phyloP scores from a whole-genome alignment of 23 red algal genomes.

The Gracilaria gracilis region DNA sequence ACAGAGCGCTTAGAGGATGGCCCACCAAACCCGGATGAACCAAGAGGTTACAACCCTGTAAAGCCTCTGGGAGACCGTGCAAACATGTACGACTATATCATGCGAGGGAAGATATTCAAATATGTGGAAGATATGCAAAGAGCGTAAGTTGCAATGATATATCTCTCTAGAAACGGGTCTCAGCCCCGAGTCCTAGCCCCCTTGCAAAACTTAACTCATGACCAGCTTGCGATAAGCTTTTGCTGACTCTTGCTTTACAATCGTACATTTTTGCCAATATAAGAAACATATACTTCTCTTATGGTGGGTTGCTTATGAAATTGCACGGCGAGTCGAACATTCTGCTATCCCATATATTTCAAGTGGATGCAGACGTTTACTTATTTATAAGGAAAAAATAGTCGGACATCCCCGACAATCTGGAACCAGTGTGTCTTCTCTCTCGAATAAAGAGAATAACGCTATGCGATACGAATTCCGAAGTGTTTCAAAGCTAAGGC shows the following conservation, averaged over 20 bases:
- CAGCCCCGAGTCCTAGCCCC: too few relatives aligned
- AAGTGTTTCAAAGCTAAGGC: not conserved
- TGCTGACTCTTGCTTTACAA: not conserved
- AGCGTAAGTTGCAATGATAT: conserved; percentile 37
- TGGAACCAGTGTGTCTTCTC: not conserved
- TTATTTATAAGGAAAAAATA: conserved; percentile 81
- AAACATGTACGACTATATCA: conserved; percentile 82
- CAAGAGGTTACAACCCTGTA: conserved; percentile 51
- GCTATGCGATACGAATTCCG: conserved; percentile 3
- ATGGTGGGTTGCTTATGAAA: conserved; percentile 86
- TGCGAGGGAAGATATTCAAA: conserved; percentile 91
- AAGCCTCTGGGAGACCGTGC: conserved; percentile 53
- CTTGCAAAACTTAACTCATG: not conserved
- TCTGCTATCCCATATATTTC: conserved; percentile 68
- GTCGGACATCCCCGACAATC: not conserved
- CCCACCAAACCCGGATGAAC: conserved; percentile 22
- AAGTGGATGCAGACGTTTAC: conserved; percentile 77
- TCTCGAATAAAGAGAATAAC: not conserved
- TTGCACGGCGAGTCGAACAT: conserved; percentile 76
- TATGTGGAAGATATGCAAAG: conserved; percentile 61
- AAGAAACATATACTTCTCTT: conserved; percentile 83
- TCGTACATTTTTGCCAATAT: not conserved
- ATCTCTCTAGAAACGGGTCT: not conserved
- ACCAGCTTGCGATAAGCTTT: not conserved
- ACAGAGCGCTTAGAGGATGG: conserved; percentile 55